Evolutionary conservation across 2,329 filamentous ascomycete species (phyloP), one percentile per base, ranked within the genome.

Genomic region (Gliomastix tumulicola): DNA sequence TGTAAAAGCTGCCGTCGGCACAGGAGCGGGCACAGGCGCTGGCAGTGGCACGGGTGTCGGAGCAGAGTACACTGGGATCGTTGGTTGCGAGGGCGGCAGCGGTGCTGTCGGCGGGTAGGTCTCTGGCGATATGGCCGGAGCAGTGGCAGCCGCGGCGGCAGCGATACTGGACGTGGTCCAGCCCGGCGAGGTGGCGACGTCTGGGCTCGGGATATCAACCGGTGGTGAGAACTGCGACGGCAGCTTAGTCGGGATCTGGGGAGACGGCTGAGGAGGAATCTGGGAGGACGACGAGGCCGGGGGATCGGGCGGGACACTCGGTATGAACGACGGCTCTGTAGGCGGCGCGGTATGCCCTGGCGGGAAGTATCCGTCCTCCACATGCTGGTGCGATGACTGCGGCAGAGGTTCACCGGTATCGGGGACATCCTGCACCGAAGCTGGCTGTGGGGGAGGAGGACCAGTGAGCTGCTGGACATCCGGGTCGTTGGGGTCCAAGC

Each of bases 401-500:
- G 42, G 12, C 13, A 39, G n/a, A 39, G 49, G 45, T 37, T 57
- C 53, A 4, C 62, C 65, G 3, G 59, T 57, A 33, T 77, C 73
- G 1, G 69, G 62, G 1, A 56, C 66, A 34, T 79, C 74, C 40
- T 82, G 76, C 22, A 71, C 63, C 6, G 66, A 68, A 12, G 61
- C 68, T 1, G 63, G 59, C 11, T 57, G 60, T 2, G 63, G 57
- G 31, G 43, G 50, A 1, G 53, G 56, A 58, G 66, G 35, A 79
- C 25, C 39, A 3, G 41, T 39, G 16, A 54, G 61, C 30, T 66
- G 60, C 49, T 75, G 71, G 3, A 84, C 75, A 35, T 84, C 80
- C 3, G 79, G 74, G 42, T 87, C 82, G 37, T 72, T 69, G 2
- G 75, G 71, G 47, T 81, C 77, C n/a, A 83, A 60, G 3, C n/a